A percentile compares a stretch with the other conserved stretches of the same genome.
These are phyloP conservation scores for Pythium aphanidermatum DNA, from an alignment of 352 stramenopile species.

Conservation along the genomic window DNA sequence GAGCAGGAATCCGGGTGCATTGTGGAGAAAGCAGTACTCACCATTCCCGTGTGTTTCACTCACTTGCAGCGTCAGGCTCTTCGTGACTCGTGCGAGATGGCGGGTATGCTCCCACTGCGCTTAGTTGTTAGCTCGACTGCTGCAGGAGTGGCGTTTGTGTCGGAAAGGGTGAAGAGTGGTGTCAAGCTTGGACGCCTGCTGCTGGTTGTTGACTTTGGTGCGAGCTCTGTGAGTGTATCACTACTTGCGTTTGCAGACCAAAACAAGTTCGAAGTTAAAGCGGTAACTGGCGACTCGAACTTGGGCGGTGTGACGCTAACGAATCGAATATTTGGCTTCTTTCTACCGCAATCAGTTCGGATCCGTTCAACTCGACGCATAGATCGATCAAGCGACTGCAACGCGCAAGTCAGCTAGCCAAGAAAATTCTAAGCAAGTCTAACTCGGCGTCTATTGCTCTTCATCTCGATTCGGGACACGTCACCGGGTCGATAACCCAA, in stretches of 20 bases:
- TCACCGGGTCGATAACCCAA: conserved; percentile 28
- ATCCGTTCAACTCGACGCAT: neutral
- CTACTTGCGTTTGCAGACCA: conserved; percentile 10
- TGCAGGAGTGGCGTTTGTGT: conserved; percentile 18
- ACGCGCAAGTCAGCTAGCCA: conserved; percentile 30
- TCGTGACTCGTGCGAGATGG: conserved; percentile 32
- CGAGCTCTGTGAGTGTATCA: conserved; percentile 25
- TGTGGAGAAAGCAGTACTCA: conserved; percentile 22
- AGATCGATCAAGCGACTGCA: conserved; percentile 12
- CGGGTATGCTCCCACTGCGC: conserved; percentile 17
- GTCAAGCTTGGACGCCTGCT: conserved; percentile 17
- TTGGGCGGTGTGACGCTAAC: conserved; percentile 23
- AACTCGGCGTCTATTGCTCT: conserved; percentile 26
- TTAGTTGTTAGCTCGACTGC: conserved; percentile 35
- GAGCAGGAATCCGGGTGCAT: conserved; percentile 17
- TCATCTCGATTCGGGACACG: conserved; percentile 17
- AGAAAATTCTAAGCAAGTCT: conserved; percentile 37
- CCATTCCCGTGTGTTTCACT: conserved; percentile 31
- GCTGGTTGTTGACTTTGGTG: conserved; percentile 30
- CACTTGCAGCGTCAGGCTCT: conserved; percentile 39
- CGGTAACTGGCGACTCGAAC: conserved; percentile 3
- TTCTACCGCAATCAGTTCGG: conserved; percentile 3
- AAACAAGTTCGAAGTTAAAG: conserved; percentile 9
- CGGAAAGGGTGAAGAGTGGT: neutral
- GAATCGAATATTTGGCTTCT: conserved; percentile 21